These are phyloP conservation scores for Fusarium musae DNA, from an alignment of 2,329 filamentous ascomycete genomes.

Conservation along the genomic window DNA sequence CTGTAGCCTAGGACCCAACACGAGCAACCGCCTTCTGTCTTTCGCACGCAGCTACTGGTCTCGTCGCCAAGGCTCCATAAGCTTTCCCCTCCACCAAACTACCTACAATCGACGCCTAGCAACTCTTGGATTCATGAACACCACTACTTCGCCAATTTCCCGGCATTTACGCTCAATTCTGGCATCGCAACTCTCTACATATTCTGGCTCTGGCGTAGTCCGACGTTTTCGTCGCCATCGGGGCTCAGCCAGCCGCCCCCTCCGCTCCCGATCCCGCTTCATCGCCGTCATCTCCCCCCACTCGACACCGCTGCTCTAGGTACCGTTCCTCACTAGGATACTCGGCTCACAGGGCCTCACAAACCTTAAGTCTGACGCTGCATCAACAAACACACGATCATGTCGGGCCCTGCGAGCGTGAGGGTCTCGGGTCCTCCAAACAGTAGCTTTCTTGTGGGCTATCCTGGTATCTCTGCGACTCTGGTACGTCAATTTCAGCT, in stretches of 20 bases:
- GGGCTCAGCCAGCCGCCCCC: slow-evolving; percentile 34
- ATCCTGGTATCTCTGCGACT: slow-evolving; percentile 97
- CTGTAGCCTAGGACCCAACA: slow-evolving; percentile 26
- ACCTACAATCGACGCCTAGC: slow-evolving; percentile 19
- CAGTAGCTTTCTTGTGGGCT: slow-evolving; percentile 95
- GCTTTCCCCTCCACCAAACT: slow-evolving; percentile 22
- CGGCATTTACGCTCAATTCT: slow-evolving; percentile 27
- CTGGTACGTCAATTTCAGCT: slow-evolving; percentile 71
- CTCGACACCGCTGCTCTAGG: slow-evolving; percentile 36
- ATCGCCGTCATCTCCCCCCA: slow-evolving; percentile 39
- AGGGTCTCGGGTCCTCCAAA: slow-evolving; percentile 97
- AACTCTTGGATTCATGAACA: slow-evolving; percentile 39
- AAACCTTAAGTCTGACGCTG: slow-evolving; percentile 10
- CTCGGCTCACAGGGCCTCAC: slow-evolving; percentile 22
- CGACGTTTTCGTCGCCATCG: slow-evolving; percentile 38
- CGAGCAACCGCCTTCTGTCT: slow-evolving; percentile 15
- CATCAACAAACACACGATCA: slow-evolving; percentile 34
- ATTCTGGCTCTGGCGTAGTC: slow-evolving; percentile 33
- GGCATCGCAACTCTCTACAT: slow-evolving; percentile 26
- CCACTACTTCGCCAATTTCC: slow-evolving; percentile 36
- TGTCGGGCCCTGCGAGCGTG: slow-evolving; percentile 65
- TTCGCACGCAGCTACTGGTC: slow-evolving; percentile 14
- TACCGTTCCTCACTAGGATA: slow-evolving; percentile 17
- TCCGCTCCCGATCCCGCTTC: slow-evolving; percentile 31
- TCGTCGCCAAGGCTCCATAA: slow-evolving; percentile 16